Evolutionary conservation across 306 rosid genomes (phyloP), one percentile per base, ranked within the genome.

Genomic region (Gynostemma pentaphyllum): DNA sequence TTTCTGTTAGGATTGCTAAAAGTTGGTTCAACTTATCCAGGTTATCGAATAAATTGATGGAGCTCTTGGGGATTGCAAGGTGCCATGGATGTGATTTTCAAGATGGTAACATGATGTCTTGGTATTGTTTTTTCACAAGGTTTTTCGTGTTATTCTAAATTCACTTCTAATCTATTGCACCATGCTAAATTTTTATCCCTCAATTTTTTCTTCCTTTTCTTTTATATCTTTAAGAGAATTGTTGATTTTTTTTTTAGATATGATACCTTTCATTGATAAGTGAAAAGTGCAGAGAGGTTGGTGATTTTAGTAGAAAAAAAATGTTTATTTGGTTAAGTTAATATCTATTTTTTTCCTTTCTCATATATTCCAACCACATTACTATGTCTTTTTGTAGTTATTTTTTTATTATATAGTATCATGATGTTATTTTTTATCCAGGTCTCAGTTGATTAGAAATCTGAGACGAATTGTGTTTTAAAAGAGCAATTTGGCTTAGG

Each of bases 21-120:
- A 50, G 36, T 50, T 22, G 41, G 34, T 36, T 36, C 62, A 67
- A 48, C 1, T 45, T 9, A 44, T 6, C n/a, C 62, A 91, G 97
- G 89, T 91, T 74, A 76, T 91, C 74, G 97, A 91, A 72, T 95
- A 91, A 83, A 91, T 91, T 75, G 97, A 91, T 74, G 97, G 97
- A 64, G 86, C 96, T 23, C 97, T 91, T 56, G 79, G 85, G 34
- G 97, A 91, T 51, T 96, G 97, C 37, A 91, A 74, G 97, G 97
- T 68, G 97, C 95, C n/a, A 92, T 91, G 63, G 97, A 91, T 56
- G 91, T 71, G 73, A 87, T 91, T 66, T 48, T 91, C 70, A 91
- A 91, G 83, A 82, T 87, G 97, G 97, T 91, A 83, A 78, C n/a
- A 62, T 69, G n/a, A 62, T 36, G 47, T 48, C 52, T 52, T 57